Evolutionary conservation across 495 filamentous ascomycete species (phyloP).

Genomic region (Annulohypoxylon moriforme): DNA sequence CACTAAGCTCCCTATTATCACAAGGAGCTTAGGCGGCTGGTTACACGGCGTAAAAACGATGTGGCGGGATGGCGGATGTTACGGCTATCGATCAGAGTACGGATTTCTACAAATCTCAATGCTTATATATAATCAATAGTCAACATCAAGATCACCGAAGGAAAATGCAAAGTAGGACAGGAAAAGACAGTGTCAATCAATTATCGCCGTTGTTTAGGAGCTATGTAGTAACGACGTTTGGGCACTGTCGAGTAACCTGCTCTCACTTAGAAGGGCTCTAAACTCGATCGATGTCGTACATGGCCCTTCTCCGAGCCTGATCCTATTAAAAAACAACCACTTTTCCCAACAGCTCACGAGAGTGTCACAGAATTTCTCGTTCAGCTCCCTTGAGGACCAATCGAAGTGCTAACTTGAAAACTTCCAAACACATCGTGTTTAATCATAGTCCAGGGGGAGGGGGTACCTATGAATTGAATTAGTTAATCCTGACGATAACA

Average conservation of each 20-base stretch:
- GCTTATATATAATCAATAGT: too few species aligned
- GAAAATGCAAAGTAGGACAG: background rate
- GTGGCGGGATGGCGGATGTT: too few species aligned
- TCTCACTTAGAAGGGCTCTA: background rate
- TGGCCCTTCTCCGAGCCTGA: background rate
- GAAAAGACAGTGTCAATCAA: background rate
- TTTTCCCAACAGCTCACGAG: too few species aligned
- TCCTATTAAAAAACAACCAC: background rate
- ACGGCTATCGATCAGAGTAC: too few species aligned
- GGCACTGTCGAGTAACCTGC: background rate
- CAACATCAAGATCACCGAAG: background rate
- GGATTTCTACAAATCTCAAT: too few species aligned
- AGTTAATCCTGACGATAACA: constrained; percentile 28
- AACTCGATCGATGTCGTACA: background rate
- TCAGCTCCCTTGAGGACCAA: background rate
- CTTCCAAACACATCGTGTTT: background rate
- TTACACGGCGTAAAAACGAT: too few species aligned
- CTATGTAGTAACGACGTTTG: background rate
- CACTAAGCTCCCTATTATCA: too few species aligned
- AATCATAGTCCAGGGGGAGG: constrained; percentile 66
- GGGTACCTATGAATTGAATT: constrained; percentile 55
- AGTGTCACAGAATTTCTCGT: background rate
- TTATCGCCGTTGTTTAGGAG: constrained; percentile 1
- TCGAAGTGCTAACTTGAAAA: background rate
- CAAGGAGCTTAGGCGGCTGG: too few species aligned